phyloP scores from a whole-genome alignment of 805 yeast genomes.

The Pichia eremophila region DNA sequence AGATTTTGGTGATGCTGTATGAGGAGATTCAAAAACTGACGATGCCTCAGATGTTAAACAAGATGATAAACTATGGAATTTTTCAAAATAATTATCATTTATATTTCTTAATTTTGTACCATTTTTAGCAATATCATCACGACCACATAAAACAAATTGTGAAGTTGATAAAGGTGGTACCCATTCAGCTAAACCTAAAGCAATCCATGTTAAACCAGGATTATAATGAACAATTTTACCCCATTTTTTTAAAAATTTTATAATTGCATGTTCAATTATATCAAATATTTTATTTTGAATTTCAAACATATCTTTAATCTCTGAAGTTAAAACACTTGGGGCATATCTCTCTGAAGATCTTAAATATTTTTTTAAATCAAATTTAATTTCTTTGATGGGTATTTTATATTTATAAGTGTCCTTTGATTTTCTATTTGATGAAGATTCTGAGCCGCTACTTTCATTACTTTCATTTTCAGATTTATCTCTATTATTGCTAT shows the following conservation, averaged over 20 bases:
- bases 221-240: conserved; percentile 70
- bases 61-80: conserved; percentile 14
- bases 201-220: conserved; percentile 79
- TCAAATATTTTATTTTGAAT: conserved; percentile 46
- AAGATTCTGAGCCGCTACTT: no score
- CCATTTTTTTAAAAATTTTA: conserved; percentile 67
- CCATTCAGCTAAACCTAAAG: conserved; percentile 85
- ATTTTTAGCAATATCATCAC: conserved; percentile 34
- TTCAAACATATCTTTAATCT: conserved; percentile 27
- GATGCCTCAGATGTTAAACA: conserved; percentile 10
- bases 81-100: conserved; percentile 25
- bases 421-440: conserved; percentile 1
- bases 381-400: conserved; percentile 32
- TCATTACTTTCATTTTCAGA: conserved; percentile 4
- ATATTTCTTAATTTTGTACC: conserved; percentile 28
- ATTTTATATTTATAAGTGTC: conserved; percentile 13
- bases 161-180: conserved; percentile 54
- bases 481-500: not conserved
- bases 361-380: conserved; percentile 55
- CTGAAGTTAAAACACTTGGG: conserved; percentile 22
- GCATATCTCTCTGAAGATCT: conserved; percentile 32
- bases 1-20: conserved; percentile 20
- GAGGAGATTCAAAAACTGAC: conserved; percentile 18
- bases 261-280: conserved; percentile 49
- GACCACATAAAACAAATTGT: conserved; percentile 46